Evolutionary conservation across 1,139 yeast genomes (phyloP), one percentile per base, ranked within the genome.

Genomic region (Candida mesenterica): DNA sequence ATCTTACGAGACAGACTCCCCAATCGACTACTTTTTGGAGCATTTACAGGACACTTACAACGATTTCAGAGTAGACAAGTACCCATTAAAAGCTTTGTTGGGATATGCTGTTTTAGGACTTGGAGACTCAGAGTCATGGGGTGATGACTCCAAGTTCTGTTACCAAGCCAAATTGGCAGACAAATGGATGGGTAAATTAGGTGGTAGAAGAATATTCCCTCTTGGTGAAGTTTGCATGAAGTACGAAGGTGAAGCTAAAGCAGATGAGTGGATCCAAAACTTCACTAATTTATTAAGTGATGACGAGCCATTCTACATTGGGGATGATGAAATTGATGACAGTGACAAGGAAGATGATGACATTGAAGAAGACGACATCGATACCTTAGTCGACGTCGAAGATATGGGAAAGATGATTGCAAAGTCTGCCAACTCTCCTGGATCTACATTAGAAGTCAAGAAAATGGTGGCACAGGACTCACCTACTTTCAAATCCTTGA

Each of bases 401-500:
- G 96, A 88, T 53, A 79, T 88, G 77, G 95, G 94, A 3, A 69
- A 67, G 22, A 65, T 82, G 35, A 74, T 81, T 39, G 61, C 71
- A 32, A 65, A 60, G 36, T 49, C 57, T 15, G 17, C 28, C 12
- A 25, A 15, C 15, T 25, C 28, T n/a, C 22, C 22, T 19, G 64
- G 58, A 16, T 49, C 45, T 15, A 50, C 31, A 26, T 43, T 50
- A 16, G 77, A 72, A 35, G 61, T 71, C 17, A 89, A 89, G 57
- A 79, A 87, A 56, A 89, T 89, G 97, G 96, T 89, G 34, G 88
- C 95, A 3, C 75, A 82, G 45, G 81, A 84, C 46, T 86, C 96
- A 1, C 97, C 97, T 9, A 90, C 97, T 1, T 89, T 65, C 58
- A 87, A 85, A 44, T 81, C 95, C 13, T 68, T 89, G 34, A 89